Conservation (phyloP, 2,329 filamentous ascomycete genomes). For the Trichoderma brevicompactum region DNA sequence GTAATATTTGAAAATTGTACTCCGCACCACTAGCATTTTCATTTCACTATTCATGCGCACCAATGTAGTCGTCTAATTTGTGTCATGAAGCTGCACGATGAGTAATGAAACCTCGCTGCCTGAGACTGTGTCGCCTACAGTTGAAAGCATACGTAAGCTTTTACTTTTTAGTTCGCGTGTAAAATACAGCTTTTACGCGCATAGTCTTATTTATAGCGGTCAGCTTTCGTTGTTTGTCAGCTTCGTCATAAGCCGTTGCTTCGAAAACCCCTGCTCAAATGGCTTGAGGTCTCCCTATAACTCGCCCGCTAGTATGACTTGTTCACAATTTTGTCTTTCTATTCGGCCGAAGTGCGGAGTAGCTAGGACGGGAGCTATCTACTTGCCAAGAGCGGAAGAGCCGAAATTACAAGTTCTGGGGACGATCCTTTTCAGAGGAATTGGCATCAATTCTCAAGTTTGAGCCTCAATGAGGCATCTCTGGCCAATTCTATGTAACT, state of each 20-base stretch:
- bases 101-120: background rate
- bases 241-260: slow-evolving; percentile 9
- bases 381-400: background rate
- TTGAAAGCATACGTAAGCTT: background rate
- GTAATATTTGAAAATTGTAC: no score
- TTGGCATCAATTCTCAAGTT: no score
- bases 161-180: background rate
- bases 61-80: background rate
- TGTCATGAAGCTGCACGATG: background rate
- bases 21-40: background rate
- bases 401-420: slow-evolving; percentile 1
- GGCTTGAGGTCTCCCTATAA: background rate
- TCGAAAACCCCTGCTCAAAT: slow-evolving; percentile 2
- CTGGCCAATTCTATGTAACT: background rate
- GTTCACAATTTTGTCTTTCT: background rate
- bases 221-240: slow-evolving; percentile 9
- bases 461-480: background rate
- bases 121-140: background rate
- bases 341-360: background rate
- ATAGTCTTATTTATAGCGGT: slow-evolving; percentile 21
- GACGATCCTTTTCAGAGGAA: background rate
- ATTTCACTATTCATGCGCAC: background rate
- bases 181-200: background rate
- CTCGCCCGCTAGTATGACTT: background rate
- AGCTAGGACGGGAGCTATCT: background rate